Percentiles rank a stretch among this genome's conserved stretches.
These are phyloP conservation scores for Pichia sorboxylosa DNA, from an alignment of 1,139 yeast species.

Conservation along the genomic window DNA sequence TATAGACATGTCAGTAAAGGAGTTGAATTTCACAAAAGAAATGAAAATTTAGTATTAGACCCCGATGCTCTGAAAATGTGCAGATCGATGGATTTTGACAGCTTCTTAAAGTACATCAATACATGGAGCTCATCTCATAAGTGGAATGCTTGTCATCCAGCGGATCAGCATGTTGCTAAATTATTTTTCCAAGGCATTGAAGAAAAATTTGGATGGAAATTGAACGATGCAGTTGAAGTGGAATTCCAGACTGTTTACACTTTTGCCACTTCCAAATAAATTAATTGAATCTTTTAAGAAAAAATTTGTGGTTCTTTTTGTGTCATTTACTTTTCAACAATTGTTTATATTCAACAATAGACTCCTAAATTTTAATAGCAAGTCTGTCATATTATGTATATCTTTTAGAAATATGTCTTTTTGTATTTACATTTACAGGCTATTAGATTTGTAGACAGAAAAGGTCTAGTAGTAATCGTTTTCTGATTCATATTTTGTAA, in stretches of 20 bases:
- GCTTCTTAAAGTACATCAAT: slow-evolving; percentile 38
- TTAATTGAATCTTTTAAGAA: slow-evolving; percentile 1
- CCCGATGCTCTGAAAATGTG: slow-evolving; percentile 21
- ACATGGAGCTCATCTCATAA: slow-evolving; percentile 66
- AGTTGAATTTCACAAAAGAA: background rate
- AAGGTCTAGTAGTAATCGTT: too few species aligned
- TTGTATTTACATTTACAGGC: too few species aligned
- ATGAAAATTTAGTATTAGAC: slow-evolving; percentile 6
- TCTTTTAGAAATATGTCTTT: too few species aligned
- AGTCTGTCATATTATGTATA: too few species aligned
- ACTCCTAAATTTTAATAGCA: too few species aligned
- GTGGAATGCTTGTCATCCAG: slow-evolving; percentile 38
- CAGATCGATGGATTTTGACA: slow-evolving; percentile 32
- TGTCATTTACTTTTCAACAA: too few species aligned
- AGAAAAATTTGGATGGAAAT: slow-evolving; percentile 15
- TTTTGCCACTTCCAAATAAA: background rate
- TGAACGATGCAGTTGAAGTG: slow-evolving; percentile 12
- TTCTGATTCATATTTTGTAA: too few species aligned
- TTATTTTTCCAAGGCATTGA: slow-evolving; percentile 19
- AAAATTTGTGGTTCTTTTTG: too few species aligned
- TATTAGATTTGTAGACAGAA: too few species aligned
- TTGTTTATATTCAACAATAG: too few species aligned
- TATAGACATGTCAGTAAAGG: slow-evolving; percentile 19
- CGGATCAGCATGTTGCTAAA: slow-evolving; percentile 16
- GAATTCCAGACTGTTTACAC: slow-evolving; percentile 31